Base-by-base conservation (phyloP, 2,329 filamentous ascomycete species). In the Diaporthe amygdali region DNA sequence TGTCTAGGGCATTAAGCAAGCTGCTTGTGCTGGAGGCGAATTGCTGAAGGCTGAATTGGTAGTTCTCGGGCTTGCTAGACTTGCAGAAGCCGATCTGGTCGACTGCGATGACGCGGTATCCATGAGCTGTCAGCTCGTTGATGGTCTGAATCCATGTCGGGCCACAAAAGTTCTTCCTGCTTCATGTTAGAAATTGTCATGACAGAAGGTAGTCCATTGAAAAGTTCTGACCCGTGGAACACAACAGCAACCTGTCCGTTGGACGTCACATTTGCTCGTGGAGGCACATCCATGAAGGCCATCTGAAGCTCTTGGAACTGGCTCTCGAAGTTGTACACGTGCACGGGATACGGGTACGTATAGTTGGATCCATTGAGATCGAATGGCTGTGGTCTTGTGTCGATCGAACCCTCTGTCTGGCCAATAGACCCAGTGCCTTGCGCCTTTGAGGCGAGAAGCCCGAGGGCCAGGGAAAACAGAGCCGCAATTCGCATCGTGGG, bases 31-130 rank as follows among this genome's bases (percentile, higher is more conserved):
- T 64, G n/a, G 59, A 64, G 17, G 59, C 44, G 30, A 64, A 64
- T 30, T 64, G 59, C 14, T 64, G 59, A 8, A 64, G 59, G 17
- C 59, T 64, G 30, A 64, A 64, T 12, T 64, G 59, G 2, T 64
- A 64, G n/a, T 22, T 64, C 30, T 49, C 59, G 8, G 59, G 59
- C 44, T 64, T 64, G 59, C 59, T 64, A 5, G 59, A 64, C 59
- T 64, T 64, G 59, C 59, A 64, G n/a, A 64, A 64, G 30, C 59
- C 59, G 37, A 64, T 44, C 59, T 64, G 59, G n/a, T 64, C 59
- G 20, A 64, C 59, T 14, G 44, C 59, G 14, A 64, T 64, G 44
- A 64, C 59, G 8, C 59, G 59, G 30, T 64, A 64, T 3, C 59
- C 59, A 27, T 64, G 59, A 20, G n/a, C 59, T 22, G 41, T 37